A percentile compares a stretch with the other conserved stretches of the same genome.
Conservation (phyloP, 306 rosid genomes). For the Cajanus cajan region DNA sequence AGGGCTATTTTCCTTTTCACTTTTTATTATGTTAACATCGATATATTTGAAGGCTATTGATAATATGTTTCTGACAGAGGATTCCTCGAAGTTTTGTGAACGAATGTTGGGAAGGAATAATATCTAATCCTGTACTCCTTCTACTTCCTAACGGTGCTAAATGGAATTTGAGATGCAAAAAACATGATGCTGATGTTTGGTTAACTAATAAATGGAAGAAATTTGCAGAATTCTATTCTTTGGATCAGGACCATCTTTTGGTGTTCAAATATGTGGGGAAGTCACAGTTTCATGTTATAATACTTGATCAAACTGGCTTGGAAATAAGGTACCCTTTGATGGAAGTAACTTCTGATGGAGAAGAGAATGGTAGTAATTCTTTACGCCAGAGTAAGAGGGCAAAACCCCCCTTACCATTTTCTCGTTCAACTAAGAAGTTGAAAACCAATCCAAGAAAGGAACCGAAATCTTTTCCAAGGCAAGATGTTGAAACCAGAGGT, state of each 20-base stretch:
- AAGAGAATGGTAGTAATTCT: background rate
- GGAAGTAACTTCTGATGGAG: background rate
- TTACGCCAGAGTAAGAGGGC: background rate
- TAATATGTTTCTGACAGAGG: background rate
- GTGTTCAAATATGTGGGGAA: background rate
- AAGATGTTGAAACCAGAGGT: background rate
- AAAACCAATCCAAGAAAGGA: background rate
- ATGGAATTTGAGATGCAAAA: background rate
- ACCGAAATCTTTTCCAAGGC: background rate
- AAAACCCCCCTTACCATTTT: background rate
- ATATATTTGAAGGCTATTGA: background rate
- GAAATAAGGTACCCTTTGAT: background rate
- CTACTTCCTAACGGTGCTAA: background rate
- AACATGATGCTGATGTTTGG: background rate
- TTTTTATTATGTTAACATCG: background rate
- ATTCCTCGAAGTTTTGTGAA: conserved; percentile 1
- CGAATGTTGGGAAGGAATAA: background rate
- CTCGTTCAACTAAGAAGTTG: background rate
- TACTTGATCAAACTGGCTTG: background rate
- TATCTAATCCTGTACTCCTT: background rate
- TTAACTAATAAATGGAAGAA: background rate
- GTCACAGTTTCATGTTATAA: background rate
- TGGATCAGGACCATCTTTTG: background rate
- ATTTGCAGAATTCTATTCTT: background rate
- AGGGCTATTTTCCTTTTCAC: background rate